phyloP scores from a whole-genome alignment of 2,329 filamentous ascomycete genomes.

The Xylaria sp. region DNA sequence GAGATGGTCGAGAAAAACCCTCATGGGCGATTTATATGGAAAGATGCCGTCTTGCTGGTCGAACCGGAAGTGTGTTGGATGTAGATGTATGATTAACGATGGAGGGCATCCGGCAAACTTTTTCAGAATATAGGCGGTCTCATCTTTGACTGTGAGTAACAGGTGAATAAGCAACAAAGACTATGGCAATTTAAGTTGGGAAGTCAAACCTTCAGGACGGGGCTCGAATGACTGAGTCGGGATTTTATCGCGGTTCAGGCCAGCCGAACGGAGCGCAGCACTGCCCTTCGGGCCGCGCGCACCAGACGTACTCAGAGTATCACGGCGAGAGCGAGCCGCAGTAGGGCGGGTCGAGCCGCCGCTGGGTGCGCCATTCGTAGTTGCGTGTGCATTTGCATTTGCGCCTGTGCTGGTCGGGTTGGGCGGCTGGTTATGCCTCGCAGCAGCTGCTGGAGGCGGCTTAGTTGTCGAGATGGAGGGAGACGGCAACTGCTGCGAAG shows the following conservation, averaged over 20 bases:
- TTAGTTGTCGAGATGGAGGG: conserved; percentile 67
- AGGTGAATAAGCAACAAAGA: conserved; percentile 35
- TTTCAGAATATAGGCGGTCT: conserved; percentile 77
- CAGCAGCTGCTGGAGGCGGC: conserved; percentile 57
- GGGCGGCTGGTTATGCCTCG: conserved; percentile 60
- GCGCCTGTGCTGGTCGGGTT: conserved; percentile 56
- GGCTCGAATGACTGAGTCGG: conserved; percentile 56
- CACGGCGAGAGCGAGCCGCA: conserved; percentile 67
- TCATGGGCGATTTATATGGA: conserved; percentile 92
- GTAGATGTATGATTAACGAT: conserved; percentile 86
- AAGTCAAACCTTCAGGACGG: conserved; percentile 63
- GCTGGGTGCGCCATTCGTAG: conserved; percentile 42
- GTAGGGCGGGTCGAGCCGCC: conserved; percentile 57
- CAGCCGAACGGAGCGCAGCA: conserved; percentile 61
- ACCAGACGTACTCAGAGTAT: conserved; percentile 59
- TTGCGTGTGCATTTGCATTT: conserved; percentile 50
- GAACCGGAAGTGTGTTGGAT: conserved; percentile 88
- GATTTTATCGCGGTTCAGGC: conserved; percentile 57
- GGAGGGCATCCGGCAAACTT: conserved; percentile 81
- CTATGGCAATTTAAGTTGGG: neutral
- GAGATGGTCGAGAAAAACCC: conserved; percentile 80
- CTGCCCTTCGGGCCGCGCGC: conserved; percentile 64
- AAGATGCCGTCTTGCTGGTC: conserved; percentile 95
- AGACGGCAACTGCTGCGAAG: conserved; percentile 69
- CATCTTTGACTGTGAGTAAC: conserved; percentile 70